Evolutionary conservation across 176 grass and related monocot genomes (phyloP), one percentile per base, ranked within the genome.

Genomic region (Oryza officinalis): DNA sequence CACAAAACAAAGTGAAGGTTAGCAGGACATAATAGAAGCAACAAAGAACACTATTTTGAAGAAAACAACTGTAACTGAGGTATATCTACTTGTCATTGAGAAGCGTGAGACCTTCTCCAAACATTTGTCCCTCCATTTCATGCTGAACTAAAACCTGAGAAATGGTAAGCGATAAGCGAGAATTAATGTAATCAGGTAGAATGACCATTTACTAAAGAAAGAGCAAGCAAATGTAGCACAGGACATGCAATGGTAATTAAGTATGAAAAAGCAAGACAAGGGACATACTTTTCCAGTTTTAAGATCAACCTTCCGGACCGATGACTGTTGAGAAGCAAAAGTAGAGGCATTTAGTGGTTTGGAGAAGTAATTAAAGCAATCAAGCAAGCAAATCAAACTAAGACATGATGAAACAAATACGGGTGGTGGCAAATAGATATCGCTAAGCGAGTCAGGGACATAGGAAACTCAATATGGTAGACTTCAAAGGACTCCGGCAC

Each of bases 101-200:
- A 84, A 92, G 90, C 7, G 94, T 92, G 13, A 97, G 75, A 54
- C 94, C 94, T 94, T 97, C 94, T 41, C 92, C 92, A 85, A 97
- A 94, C 44, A 94, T 83, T 30, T 23, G 46, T n/a, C 88, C 94
- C 13, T 89, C 94, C 87, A 97, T 94, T 81, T 83, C 33, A 38
- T 88, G 78, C 5, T 89, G 78, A 75, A 41, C 37, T 87, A 87
- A 83, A 63, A 97, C 90, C 92, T 97, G 73, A 25, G 63, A 75
- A 49, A 70, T 32, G 64, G 47, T 17, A 73, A 44, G 10, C 2
- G 32, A 68, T 15, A 45, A 41, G 25, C 44, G 22, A 43, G 1
- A 3, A 47, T 27, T 38, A 27, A 52, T 18, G 9, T 49, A 22
- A 40, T 6, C 17, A 13, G 31, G 26, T 3, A 54, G n/a, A 41